Conservation (phyloP, 768 basidiomycete species). For the button mushroom (Agaricus bisporus) region DNA sequence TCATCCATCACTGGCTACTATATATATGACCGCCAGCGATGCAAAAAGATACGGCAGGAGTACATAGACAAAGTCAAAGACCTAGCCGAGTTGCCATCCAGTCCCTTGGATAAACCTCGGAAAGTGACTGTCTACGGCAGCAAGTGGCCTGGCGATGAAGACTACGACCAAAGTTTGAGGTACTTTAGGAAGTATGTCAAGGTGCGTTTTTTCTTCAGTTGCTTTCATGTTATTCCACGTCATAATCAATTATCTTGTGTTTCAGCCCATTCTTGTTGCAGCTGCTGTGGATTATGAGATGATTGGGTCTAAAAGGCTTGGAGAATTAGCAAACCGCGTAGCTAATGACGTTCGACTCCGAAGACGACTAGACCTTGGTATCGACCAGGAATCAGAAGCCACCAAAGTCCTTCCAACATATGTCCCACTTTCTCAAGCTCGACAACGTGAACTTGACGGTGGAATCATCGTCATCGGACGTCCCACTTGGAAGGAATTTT, state of each 20-base stretch:
- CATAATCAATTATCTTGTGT: conserved; percentile 8
- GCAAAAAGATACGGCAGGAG: conserved; percentile 66
- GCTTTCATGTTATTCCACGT: conserved; percentile 7
- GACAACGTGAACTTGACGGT: conserved; percentile 63
- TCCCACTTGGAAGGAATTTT: conserved; percentile 90
- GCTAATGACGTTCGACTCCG: conserved; percentile 66
- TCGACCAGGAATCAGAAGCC: conserved; percentile 45
- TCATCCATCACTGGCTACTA: conserved; percentile 67
- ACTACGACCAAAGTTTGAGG: conserved; percentile 73
- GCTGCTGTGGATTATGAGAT: conserved; percentile 92
- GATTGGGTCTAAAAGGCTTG: conserved; percentile 73
- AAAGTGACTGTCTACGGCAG: conserved; percentile 83
- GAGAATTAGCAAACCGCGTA: conserved; percentile 76
- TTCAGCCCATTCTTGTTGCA: conserved; percentile 87
- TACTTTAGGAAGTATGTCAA: conserved; percentile 98
- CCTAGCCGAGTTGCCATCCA: conserved; percentile 63
- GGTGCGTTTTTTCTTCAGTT: conserved; percentile 43
- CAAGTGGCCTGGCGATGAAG: conserved; percentile 95
- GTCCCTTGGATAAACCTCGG: conserved; percentile 60
- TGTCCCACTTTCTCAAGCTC: conserved; percentile 44
- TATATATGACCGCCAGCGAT: conserved; percentile 82
- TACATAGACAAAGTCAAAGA: conserved; percentile 79
- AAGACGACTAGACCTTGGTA: conserved; percentile 59
- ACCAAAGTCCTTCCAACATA: conserved; percentile 46
- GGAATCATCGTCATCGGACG: conserved; percentile 85